Base-by-base conservation (phyloP, 2,329 filamentous ascomycete species). In the Botrytis paeoniae region DNA sequence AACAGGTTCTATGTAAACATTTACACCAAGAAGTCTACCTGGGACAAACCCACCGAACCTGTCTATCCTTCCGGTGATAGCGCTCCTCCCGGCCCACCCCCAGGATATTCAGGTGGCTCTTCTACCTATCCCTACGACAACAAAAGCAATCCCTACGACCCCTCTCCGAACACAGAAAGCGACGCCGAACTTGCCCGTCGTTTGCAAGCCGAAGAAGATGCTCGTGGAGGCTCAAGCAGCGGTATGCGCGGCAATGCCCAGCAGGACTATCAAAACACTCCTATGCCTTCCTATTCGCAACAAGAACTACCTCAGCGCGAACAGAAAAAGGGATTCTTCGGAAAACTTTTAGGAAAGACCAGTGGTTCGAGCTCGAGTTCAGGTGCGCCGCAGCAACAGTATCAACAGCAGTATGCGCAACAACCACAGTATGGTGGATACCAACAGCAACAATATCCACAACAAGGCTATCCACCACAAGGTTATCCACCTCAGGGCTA, bases 1-100 rank as follows among this genome's bases (percentile, higher is more conserved):
- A 45, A 12, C 75, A 94, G 92, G 91, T 97, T 96, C 88, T 98
- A 93, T 84, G 92, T 97, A 74, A 96, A 98, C 84, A 89, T 92
- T 75, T 89, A 91, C 82, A 97, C 94, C 76, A 96, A 96, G 80
- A 87, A 92, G 80, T 97, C 95, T 8, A 92, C 95, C 86, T 98
- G 95, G 95, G 92, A 97, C 7, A 91, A 89, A 77, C 94, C 94
- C 29, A 93, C 90, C 54, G 86, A 86, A 70, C 91, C 92, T 61
- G 89, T 89, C 70, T 87, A 88, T 76, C 85, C 89, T 68, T 88
- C 88, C 65, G 86, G 87, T 71, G 79, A 81, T 65, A 80, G 82
- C 54, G 78, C 82, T 62, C 80, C 85, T 2, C 84, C 91, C 20
- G 92, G 89, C 54, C 86, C 91, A 5, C 93, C 93, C 20, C 92